Evolutionary conservation across 1,284 basidiomycete genomes (phyloP).

Genomic region (Anthracocystis walkeri): DNA sequence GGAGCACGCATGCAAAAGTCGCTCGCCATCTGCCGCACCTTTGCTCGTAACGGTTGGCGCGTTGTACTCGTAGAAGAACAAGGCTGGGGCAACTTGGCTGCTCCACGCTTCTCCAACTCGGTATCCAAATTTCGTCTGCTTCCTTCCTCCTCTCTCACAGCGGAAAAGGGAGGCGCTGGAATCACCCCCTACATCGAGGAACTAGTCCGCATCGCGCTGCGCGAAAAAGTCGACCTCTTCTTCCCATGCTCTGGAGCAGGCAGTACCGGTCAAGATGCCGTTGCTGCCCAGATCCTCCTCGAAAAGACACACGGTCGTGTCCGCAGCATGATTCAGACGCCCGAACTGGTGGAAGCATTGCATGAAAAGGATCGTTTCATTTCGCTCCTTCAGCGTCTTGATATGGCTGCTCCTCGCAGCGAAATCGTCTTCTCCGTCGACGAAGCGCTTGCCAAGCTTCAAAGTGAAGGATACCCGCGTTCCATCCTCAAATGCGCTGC

Average conservation of each 20-base stretch:
- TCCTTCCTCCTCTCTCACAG: slow-evolving; percentile 28
- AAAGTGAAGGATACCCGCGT: slow-evolving; percentile 24
- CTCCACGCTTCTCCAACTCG: slow-evolving; percentile 69
- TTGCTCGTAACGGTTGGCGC: slow-evolving; percentile 71
- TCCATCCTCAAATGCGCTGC: slow-evolving; percentile 69
- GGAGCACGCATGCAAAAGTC: slow-evolving; percentile 71
- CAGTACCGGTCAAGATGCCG: slow-evolving; percentile 70
- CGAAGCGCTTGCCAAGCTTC: slow-evolving; percentile 67
- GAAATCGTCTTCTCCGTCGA: slow-evolving; percentile 67
- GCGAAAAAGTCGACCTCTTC: slow-evolving; percentile 69
- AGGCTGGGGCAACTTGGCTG: slow-evolving; percentile 70
- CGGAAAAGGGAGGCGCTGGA: slow-evolving; percentile 6
- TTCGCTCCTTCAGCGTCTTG: slow-evolving; percentile 69
- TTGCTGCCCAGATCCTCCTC: slow-evolving; percentile 68
- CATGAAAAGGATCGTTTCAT: slow-evolving; percentile 70
- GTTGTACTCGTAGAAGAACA: slow-evolving; percentile 71
- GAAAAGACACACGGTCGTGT: slow-evolving; percentile 54
- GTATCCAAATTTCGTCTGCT: slow-evolving; percentile 57
- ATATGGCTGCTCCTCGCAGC: slow-evolving; percentile 67
- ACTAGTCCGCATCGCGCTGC: slow-evolving; percentile 64
- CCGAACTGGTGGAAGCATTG: slow-evolving; percentile 69
- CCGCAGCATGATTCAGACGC: slow-evolving; percentile 69
- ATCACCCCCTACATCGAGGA: slow-evolving; percentile 63
- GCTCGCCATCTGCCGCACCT: slow-evolving; percentile 70
- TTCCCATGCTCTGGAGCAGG: slow-evolving; percentile 71